phyloP scores from a whole-genome alignment of 441 rosid genomes.

The Syzygium syzygioides region DNA sequence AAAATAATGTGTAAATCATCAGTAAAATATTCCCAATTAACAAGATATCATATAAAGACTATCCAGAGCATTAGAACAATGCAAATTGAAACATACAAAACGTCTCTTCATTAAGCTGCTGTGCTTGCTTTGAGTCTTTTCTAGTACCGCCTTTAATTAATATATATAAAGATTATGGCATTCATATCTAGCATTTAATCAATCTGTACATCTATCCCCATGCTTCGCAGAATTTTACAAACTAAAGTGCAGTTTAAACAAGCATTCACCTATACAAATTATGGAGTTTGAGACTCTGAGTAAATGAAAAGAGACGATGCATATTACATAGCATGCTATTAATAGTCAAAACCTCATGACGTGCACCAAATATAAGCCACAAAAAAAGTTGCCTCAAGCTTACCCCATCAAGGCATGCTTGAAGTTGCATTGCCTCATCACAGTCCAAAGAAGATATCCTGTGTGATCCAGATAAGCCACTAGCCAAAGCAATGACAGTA shows the following conservation, averaged over 20 bases:
- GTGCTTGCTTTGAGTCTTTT: background rate
- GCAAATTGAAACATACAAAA: background rate
- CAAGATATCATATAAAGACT: background rate
- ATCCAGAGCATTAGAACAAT: background rate
- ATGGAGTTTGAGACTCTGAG: background rate
- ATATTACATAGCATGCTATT: background rate
- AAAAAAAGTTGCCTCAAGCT: conserved; percentile 17
- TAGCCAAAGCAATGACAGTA: conserved; percentile 89
- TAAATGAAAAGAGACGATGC: background rate
- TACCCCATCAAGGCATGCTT: conserved; percentile 90
- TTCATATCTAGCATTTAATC: background rate
- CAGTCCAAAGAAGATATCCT: conserved; percentile 55
- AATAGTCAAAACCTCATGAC: background rate
- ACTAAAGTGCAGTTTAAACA: background rate
- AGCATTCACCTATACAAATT: background rate
- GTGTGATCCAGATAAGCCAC: conserved; percentile 79
- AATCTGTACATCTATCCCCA: background rate
- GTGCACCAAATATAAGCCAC: background rate
- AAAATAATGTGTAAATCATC: background rate
- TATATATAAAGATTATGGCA: background rate
- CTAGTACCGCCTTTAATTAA: background rate
- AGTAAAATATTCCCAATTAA: background rate
- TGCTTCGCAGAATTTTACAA: background rate
- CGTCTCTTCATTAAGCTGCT: background rate
- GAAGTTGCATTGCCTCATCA: conserved; percentile 73